Evolutionary conservation across 2,329 filamentous ascomycete genomes (phyloP).

Genomic region (Aspergillus sp.): DNA sequence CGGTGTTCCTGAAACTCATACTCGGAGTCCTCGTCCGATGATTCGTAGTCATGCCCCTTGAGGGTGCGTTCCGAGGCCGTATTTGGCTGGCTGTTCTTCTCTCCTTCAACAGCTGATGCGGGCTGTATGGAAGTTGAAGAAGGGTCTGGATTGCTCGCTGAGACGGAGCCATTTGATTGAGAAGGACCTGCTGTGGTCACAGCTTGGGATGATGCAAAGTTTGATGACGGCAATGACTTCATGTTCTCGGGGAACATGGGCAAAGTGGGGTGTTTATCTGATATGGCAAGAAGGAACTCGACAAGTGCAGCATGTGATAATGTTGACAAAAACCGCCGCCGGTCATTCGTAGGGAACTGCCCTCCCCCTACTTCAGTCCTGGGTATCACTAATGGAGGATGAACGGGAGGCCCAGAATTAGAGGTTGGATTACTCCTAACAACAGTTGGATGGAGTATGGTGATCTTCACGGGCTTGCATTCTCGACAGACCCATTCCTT

Average conservation of each 20-base stretch:
- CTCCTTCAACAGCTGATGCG: not conserved
- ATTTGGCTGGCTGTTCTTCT: not conserved
- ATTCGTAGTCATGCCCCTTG: constrained; percentile 29
- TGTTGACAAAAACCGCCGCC: constrained; percentile 62
- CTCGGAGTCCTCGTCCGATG: constrained; percentile 40
- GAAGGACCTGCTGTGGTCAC: constrained; percentile 7
- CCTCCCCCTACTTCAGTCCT: constrained; percentile 28
- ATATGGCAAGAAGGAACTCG: constrained; percentile 63
- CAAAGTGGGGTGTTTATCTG: constrained; percentile 62
- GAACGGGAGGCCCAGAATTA: constrained; percentile 9
- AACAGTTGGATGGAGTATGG: constrained; percentile 41
- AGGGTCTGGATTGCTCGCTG: constrained; percentile 4
- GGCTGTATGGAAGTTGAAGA: not conserved
- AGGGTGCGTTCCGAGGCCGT: not conserved
- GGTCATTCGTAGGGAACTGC: constrained; percentile 46
- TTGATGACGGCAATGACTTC: constrained; percentile 23
- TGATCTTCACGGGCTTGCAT: constrained; percentile 55
- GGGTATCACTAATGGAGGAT: constrained; percentile 17
- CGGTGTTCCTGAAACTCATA: constrained; percentile 55
- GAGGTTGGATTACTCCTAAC: constrained; percentile 29
- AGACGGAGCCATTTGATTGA: constrained; percentile 2
- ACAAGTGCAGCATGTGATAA: constrained; percentile 64
- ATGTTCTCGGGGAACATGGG: constrained; percentile 59
- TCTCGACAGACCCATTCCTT: constrained; percentile 70
- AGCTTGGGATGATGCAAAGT: constrained; percentile 19